Evolutionary conservation across 1,139 yeast genomes (phyloP).

Genomic region (Meyerozyma guilliermondii): DNA sequence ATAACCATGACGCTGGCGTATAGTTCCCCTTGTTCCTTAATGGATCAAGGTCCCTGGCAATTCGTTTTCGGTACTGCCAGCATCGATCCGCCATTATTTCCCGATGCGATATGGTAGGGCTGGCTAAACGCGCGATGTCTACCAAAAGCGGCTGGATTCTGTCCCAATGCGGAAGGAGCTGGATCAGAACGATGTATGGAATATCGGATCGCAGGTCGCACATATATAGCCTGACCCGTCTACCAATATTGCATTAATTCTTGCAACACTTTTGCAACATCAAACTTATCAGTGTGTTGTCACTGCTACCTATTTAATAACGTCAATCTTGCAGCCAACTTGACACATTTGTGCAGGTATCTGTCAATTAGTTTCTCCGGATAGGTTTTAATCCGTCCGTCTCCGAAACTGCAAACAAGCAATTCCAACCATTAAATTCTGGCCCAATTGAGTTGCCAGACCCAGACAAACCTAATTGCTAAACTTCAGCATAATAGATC

Average conservation of each 20-base stretch:
- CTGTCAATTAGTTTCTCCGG: background rate
- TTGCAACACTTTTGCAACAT: too few species aligned
- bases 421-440: background rate
- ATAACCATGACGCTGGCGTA: background rate
- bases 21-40: background rate
- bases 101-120: background rate
- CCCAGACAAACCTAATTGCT: background rate
- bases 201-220: background rate
- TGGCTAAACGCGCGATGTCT: background rate
- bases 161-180: conserved; percentile 1
- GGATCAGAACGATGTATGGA: conserved; percentile 2
- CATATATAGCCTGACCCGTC: background rate
- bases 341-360: background rate
- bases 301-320: background rate
- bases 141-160: conserved; percentile 1
- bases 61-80: background rate
- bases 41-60: background rate
- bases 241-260: background rate
- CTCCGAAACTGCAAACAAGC: background rate
- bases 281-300: too few species aligned
- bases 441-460: background rate
- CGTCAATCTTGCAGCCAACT: background rate
- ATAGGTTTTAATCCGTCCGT: background rate
- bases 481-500: background rate
- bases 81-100: background rate